These are phyloP conservation scores for Rhizopus arrhizus DNA, from an alignment of 371 early-diverging fungal genomes.

Conservation along the genomic window DNA sequence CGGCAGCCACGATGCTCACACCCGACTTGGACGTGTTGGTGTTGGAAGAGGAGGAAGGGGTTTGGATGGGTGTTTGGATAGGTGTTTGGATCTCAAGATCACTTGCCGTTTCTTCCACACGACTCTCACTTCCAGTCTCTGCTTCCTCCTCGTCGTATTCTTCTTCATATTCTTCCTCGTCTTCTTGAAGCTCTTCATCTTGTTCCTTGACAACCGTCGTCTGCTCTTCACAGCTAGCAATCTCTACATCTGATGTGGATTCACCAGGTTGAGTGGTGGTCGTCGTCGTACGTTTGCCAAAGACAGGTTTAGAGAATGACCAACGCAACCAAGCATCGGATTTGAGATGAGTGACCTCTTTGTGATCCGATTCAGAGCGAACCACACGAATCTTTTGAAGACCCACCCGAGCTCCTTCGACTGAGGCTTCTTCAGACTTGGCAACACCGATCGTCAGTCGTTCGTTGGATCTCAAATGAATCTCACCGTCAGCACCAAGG, in stretches of 20 bases:
- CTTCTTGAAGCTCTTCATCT: constrained; percentile 35
- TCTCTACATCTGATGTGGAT: neutral
- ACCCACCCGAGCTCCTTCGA: constrained; percentile 46
- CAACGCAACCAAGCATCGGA: constrained; percentile 47
- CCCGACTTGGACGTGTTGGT: constrained; percentile 8
- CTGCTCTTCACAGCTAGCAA: constrained; percentile 35
- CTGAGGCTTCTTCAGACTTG: constrained; percentile 25
- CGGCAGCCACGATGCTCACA: constrained; percentile 18
- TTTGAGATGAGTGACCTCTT: constrained; percentile 25
- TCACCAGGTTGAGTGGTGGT: constrained; percentile 8
- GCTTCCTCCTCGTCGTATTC: constrained; percentile 9
- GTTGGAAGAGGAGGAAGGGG: constrained; percentile 25
- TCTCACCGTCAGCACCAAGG: constrained; percentile 44
- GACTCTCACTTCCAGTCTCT: constrained; percentile 1
- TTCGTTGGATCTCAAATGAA: constrained; percentile 41
- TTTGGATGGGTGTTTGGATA: constrained; percentile 24
- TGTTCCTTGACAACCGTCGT: constrained; percentile 29
- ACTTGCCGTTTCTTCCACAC: constrained; percentile 6
- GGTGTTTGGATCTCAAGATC: constrained; percentile 24
- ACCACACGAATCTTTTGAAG: constrained; percentile 29
- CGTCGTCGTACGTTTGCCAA: constrained; percentile 26
- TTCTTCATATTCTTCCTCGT: constrained; percentile 29
- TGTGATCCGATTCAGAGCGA: constrained; percentile 28
- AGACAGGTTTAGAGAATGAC: constrained; percentile 46
- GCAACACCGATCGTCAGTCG: constrained; percentile 39